These are phyloP conservation scores for Hemileccinum hortonii DNA, from an alignment of 1,284 basidiomycete genomes.

Conservation along the genomic window DNA sequence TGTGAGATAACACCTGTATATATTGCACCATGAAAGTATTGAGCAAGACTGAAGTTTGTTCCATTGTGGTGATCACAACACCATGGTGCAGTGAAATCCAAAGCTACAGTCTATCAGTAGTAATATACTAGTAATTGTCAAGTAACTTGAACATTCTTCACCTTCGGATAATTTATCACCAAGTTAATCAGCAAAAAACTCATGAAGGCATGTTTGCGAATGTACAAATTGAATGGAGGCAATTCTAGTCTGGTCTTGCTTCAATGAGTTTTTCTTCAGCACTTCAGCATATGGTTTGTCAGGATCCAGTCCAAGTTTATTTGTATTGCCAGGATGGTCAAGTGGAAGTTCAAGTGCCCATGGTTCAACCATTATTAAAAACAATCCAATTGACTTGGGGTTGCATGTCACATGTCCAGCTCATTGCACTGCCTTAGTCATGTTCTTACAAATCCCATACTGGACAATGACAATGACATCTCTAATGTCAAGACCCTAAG, in stretches of 20 bases:
- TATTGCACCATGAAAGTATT: slow-evolving; percentile 1
- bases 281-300: background rate
- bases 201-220: background rate
- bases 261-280: background rate
- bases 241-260: background rate
- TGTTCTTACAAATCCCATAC: slow-evolving; percentile 2
- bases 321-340: no score
- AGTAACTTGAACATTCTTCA: background rate
- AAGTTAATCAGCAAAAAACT: slow-evolving; percentile 1
- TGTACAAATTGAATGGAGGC: background rate
- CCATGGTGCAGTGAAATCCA: background rate
- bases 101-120: background rate
- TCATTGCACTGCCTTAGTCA: background rate
- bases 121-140: no score
- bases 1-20: no score
- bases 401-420: background rate
- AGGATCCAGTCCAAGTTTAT: background rate
- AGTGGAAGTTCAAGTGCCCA: background rate
- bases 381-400: background rate
- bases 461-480: background rate
- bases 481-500: slow-evolving; percentile 1
- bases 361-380: background rate
- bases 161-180: background rate
- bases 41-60: background rate
- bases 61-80: background rate